A percentile compares a stretch with the other conserved stretches of the same genome.
Conservation (phyloP, 2,329 filamentous ascomycete species). For the Chaetomiaceae sp. region DNA sequence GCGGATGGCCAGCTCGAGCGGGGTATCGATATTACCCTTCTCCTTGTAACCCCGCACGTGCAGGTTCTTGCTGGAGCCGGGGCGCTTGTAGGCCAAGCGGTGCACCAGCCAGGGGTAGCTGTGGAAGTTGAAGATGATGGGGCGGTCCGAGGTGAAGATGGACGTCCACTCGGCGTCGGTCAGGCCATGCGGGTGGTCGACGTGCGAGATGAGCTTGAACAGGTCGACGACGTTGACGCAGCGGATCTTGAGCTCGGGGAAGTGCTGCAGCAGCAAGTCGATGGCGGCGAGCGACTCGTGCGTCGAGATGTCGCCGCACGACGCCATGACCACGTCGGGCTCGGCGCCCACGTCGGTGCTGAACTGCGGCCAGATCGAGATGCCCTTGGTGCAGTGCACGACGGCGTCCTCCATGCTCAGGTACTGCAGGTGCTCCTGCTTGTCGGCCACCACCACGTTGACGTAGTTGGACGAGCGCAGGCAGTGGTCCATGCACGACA, state of each 20-base stretch:
- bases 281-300: slow-evolving; percentile 71
- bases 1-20: slow-evolving; percentile 71
- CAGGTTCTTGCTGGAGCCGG: slow-evolving; percentile 57
- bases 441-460: slow-evolving; percentile 76
- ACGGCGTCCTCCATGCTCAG: slow-evolving; percentile 69
- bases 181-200: slow-evolving; percentile 70
- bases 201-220: slow-evolving; percentile 70
- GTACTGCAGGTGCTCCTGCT: slow-evolving; percentile 73
- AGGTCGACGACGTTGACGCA: slow-evolving; percentile 78
- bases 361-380: slow-evolving; percentile 74
- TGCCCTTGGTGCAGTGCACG: slow-evolving; percentile 72
- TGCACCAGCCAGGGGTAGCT: slow-evolving; percentile 78
- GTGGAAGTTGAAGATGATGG: slow-evolving; percentile 81
- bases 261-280: slow-evolving; percentile 64
- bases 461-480: slow-evolving; percentile 71
- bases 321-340: slow-evolving; percentile 72
- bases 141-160: slow-evolving; percentile 67
- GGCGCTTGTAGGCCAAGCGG: slow-evolving; percentile 70
- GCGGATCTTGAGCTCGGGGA: slow-evolving; percentile 69
- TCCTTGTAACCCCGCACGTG: slow-evolving; percentile 76
- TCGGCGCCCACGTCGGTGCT: slow-evolving; percentile 64
- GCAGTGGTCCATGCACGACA: slow-evolving; percentile 73
- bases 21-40: slow-evolving; percentile 81
- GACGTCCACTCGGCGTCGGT: slow-evolving; percentile 61
- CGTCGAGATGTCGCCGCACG: slow-evolving; percentile 69